Evolutionary conservation across 352 stramenopile genomes (phyloP), one percentile per base, ranked within the genome.

Genomic region (Phytophthora lateralis): DNA sequence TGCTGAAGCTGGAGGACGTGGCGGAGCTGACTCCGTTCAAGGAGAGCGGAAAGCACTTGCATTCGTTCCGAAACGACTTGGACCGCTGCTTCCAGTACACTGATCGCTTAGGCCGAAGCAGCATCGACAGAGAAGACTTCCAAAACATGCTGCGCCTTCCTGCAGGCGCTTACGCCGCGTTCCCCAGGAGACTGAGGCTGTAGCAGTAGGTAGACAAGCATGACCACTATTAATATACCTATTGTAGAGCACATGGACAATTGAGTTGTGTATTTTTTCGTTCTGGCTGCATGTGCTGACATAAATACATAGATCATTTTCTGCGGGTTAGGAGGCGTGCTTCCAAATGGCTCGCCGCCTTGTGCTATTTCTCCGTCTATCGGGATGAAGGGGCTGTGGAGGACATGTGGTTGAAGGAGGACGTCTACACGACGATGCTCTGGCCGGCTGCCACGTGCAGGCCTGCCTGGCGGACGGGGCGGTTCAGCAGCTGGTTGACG

Each of bases 401-500:
- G 41, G n/a, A 44, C 57, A 62, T 12, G 20, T 60, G 51, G 59
- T 52, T 62, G 34, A 52, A 55, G 29, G 52, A 55, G 49, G 11
- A 37, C 14, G 12, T 30, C 55, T 77, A 92, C 21, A 92, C 80
- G 52, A 90, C 77, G 54, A 92, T 92, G 68, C 77, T 89, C 66
- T 88, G 86, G 62, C 66, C 71, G 2, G 75, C 71, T 0, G 73
- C 53, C 54, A 90, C 66, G 66, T 90, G 85, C 45, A 91, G 65
- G 21, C 76, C 80, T 24, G 78, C 80, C 56, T 84, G 83, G n/a
- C 83, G 80, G 43, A 92, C 83, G 6, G 83, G 83, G 5, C 80
- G 75, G 62, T 92, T 89, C 24, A 92, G 73, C 53, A 92, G 68
- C 48, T 89, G 73, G 62, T 87, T 88, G 50, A 91, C 77, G 53